Conservation (phyloP, 495 filamentous ascomycete species). For the Neurospora sp. region DNA sequence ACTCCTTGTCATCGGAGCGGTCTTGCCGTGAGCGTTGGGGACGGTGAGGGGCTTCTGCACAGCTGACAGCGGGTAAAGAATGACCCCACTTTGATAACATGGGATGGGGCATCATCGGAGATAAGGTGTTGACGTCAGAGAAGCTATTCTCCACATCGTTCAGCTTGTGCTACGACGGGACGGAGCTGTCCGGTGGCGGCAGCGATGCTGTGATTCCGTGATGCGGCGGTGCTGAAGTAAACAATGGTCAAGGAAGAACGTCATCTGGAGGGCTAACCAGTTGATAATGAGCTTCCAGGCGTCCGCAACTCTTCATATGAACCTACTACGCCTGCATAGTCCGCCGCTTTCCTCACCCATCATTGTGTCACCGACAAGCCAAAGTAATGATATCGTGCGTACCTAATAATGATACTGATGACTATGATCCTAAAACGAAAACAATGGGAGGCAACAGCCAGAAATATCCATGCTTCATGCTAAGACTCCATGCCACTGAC, state of each 20-base stretch:
- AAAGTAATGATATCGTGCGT: not conserved
- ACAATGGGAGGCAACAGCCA: not conserved
- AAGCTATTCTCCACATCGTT: not conserved
- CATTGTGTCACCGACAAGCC: not conserved
- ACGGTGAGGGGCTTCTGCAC: not conserved
- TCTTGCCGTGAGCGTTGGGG: not conserved
- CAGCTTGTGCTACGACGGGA: not conserved
- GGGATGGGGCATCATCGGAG: not conserved
- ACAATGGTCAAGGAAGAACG: not conserved
- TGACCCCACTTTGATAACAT: not conserved
- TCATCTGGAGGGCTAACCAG: not conserved
- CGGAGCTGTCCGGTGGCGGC: not conserved
- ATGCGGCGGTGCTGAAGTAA: not conserved
- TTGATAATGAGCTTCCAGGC: not conserved
- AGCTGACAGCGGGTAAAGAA: not conserved
- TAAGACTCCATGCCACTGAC: not conserved
- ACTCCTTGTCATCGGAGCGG: not conserved
- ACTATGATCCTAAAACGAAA: not conserved
- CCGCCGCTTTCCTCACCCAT: not conserved
- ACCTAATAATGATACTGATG: not conserved
- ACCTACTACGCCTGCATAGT: not conserved
- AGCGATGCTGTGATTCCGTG: not conserved
- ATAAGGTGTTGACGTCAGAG: not conserved
- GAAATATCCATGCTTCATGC: not conserved
- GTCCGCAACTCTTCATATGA: too few species aligned